Percentiles rank a stretch among this genome's conserved stretches.
Evolutionary conservation across 495 filamentous ascomycete species (phyloP).

Genomic region (Xylaria grammica): DNA sequence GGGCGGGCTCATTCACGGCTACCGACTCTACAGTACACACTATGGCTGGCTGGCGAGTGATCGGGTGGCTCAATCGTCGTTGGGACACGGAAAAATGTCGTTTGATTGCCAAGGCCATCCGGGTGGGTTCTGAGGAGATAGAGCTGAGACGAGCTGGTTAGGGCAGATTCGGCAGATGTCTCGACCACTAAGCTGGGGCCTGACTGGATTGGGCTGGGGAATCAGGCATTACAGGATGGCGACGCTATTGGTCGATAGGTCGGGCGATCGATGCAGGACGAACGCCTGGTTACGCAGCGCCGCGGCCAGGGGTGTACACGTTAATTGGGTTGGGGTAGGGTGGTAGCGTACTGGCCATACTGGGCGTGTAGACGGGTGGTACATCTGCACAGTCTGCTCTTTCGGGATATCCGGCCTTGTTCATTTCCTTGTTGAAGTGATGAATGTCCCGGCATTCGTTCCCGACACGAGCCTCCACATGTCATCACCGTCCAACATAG

Average conservation of each 20-base stretch:
- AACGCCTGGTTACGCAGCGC: slow-evolving; percentile 14
- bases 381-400: not conserved
- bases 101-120: slow-evolving; percentile 22
- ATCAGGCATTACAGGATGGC: slow-evolving; percentile 1
- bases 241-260: slow-evolving; percentile 10
- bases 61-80: slow-evolving; percentile 13
- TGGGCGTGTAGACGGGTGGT: too few relatives aligned
- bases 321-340: slow-evolving; percentile 17
- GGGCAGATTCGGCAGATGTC: slow-evolving; percentile 22
- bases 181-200: slow-evolving; percentile 1
- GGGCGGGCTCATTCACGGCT: slow-evolving; percentile 16
- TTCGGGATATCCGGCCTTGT: slow-evolving; percentile 1
- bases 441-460: not conserved
- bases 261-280: slow-evolving; percentile 10
- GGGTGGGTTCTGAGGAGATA: slow-evolving; percentile 20
- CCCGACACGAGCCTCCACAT: not conserved
- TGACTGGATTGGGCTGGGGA: slow-evolving; percentile 8
- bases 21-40: slow-evolving; percentile 1
- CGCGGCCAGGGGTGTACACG: not conserved
- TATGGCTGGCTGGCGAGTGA: too few relatives aligned
- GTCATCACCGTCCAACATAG: not conserved
- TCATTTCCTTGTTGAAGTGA: not conserved
- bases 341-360: too few relatives aligned
- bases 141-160: slow-evolving; percentile 21
- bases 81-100: slow-evolving; percentile 10